Percentiles rank a stretch among this genome's conserved stretches.
Conservation (phyloP, 2,329 filamentous ascomycete genomes). For the Phialocephala subalpina region DNA sequence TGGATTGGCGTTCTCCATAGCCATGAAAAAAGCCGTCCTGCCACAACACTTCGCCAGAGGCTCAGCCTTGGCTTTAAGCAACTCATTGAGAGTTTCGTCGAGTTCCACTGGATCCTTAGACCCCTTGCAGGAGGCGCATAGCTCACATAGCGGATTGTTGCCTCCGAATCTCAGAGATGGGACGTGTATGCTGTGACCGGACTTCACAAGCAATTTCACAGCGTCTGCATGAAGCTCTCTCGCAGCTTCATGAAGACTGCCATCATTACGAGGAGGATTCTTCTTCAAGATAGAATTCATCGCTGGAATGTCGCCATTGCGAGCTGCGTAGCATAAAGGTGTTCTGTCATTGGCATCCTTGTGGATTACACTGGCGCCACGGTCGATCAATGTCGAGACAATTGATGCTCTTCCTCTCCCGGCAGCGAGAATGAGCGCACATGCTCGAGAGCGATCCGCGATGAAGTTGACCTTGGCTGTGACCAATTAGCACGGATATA, state of each 20-base stretch:
- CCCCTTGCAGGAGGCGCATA: slow-evolving; percentile 33
- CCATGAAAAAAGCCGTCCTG: slow-evolving; percentile 42
- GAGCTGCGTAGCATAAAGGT: slow-evolving; percentile 37
- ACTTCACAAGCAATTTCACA: slow-evolving; percentile 39
- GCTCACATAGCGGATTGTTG: slow-evolving; percentile 42
- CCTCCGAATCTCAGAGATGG: slow-evolving; percentile 40
- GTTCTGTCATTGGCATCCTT: slow-evolving; percentile 1
- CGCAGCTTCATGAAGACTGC: slow-evolving; percentile 24
- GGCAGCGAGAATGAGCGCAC: slow-evolving; percentile 3
- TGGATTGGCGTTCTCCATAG: slow-evolving; percentile 42
- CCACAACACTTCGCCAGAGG: slow-evolving; percentile 35
- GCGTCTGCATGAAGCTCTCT: slow-evolving; percentile 25
- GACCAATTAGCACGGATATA: background rate
- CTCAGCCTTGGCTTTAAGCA: slow-evolving; percentile 35
- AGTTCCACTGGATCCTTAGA: slow-evolving; percentile 24
- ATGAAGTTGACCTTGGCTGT: background rate
- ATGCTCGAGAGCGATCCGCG: background rate
- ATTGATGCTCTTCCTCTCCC: background rate
- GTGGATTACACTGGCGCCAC: slow-evolving; percentile 2
- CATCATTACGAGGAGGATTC: slow-evolving; percentile 41
- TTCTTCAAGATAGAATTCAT: slow-evolving; percentile 39
- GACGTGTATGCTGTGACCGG: slow-evolving; percentile 42
- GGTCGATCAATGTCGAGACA: background rate
- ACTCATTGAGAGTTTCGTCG: slow-evolving; percentile 38
- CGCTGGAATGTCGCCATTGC: slow-evolving; percentile 37